These are phyloP conservation scores for Leishmania tarentolae DNA, from an alignment of 208 protist species.

Conservation along the genomic window DNA sequence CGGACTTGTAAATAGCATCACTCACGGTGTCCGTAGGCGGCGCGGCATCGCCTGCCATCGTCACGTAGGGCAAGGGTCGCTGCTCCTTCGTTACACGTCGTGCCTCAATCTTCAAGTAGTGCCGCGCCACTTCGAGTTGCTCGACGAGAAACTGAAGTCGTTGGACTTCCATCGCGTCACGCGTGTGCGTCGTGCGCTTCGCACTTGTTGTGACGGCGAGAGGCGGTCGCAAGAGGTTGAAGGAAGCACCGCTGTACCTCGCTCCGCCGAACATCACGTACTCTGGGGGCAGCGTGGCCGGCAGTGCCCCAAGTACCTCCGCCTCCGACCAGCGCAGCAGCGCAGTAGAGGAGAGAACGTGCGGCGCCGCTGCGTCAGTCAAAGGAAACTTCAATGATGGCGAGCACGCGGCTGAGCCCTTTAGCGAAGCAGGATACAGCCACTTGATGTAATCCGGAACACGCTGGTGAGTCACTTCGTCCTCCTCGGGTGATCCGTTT, in stretches of 20 bases:
- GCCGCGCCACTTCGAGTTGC: slow-evolving; percentile 75
- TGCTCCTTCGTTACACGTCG: slow-evolving; percentile 9
- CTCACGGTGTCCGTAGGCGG: neutral
- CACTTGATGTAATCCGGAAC: slow-evolving; percentile 34
- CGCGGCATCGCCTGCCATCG: neutral
- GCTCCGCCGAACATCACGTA: slow-evolving; percentile 85
- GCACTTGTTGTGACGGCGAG: neutral
- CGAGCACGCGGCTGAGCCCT: slow-evolving; percentile 2
- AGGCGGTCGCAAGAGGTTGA: slow-evolving; percentile 23
- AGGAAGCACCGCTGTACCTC: slow-evolving; percentile 50
- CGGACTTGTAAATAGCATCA: slow-evolving; percentile 8
- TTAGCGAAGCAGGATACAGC: slow-evolving; percentile 29
- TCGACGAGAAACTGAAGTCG: slow-evolving; percentile 62
- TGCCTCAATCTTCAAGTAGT: slow-evolving; percentile 59
- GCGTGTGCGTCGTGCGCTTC: slow-evolving; percentile 8
- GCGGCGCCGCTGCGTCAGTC: slow-evolving; percentile 28
- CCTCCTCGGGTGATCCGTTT: neutral
- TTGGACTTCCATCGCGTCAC: slow-evolving; percentile 22
- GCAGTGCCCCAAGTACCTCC: slow-evolving; percentile 33
- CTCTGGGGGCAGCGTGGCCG: slow-evolving; percentile 51
- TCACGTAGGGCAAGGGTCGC: neutral
- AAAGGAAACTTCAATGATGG: slow-evolving; percentile 33
- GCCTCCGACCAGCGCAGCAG: slow-evolving; percentile 31
- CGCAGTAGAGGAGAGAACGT: slow-evolving; percentile 19
- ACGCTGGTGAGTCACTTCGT: neutral